Evolutionary conservation across 2,329 filamentous ascomycete species (phyloP), one percentile per base, ranked within the genome.

Genomic region (Cladosporium halotolerans): DNA sequence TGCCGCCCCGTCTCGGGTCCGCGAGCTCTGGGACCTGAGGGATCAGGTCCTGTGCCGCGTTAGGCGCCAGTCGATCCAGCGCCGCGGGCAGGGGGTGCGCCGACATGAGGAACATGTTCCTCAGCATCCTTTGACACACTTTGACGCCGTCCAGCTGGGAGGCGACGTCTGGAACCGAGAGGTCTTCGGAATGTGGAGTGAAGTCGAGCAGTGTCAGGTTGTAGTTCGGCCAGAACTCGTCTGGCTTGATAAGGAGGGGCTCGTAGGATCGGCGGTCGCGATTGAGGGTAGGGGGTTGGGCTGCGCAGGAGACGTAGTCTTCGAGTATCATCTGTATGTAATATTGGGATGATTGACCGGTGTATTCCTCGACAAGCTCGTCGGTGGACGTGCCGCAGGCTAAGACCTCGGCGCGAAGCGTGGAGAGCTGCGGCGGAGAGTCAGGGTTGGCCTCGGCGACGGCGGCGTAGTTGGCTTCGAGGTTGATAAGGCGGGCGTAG

Each of bases 231-330:
- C 77, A 88, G 62, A 89, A 85, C 59, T 95, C 90, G 1, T 77
- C 63, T 0, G 69, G 48, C 4, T 73, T 56, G 2, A 81, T 78
- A 19, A 73, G 68, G 13, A 96, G 73, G 0, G 89, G 86, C 62
- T 95, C 88, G 62, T 81, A 83, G 2, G 74, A 71, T 13, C 90
- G 82, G 1, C 79, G 76, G 67, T 95, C 89, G 82, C 84, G 91
- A 23, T 75, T 62, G 3, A 92, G 68, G 1, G 56, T 48, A 9
- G 58, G 58, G 3, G 62, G 53, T 3, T 45, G 18, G 10, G 52
- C 18, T 56, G 58, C 61, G 53, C 58, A 55, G n/a, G 62, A 54
- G 8, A 59, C 33, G 44, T 62, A 57, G 49, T 64, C 58, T n/a
- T 62, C 58, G 31, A 60, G 19, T 6, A 50, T 23, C 6, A 10